A percentile compares a stretch with the other conserved stretches of the same genome.
Evolutionary conservation across 1,284 basidiomycete genomes (phyloP).

Genomic region (Porogramme epimiltina): DNA sequence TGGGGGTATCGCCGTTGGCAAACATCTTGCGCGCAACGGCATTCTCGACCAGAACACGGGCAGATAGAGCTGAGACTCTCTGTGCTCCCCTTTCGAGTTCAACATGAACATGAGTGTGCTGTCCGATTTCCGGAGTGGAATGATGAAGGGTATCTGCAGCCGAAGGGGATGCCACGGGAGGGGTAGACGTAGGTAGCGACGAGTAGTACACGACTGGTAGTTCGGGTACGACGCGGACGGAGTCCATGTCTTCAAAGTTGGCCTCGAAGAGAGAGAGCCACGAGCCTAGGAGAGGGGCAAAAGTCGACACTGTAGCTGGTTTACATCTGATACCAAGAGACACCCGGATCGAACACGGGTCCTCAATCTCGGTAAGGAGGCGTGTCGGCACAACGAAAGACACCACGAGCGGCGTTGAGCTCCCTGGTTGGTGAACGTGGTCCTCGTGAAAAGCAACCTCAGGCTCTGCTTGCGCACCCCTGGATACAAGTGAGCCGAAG

Average conservation of each 20-base stretch:
- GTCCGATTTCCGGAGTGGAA: no score
- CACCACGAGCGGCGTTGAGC: slow-evolving; percentile 35
- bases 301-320: slow-evolving; percentile 15
- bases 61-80: no score
- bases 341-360: slow-evolving; percentile 25
- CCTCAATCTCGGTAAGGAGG: slow-evolving; percentile 29
- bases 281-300: slow-evolving; percentile 29
- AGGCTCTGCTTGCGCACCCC: slow-evolving; percentile 27
- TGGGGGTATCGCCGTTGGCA: slow-evolving; percentile 20
- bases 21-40: no score
- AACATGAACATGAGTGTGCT: no score
- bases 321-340: slow-evolving; percentile 32
- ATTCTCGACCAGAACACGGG: no score
- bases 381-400: slow-evolving; percentile 36
- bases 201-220: no score
- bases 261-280: slow-evolving; percentile 32
- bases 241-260: slow-evolving; percentile 29
- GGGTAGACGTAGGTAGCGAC: no score
- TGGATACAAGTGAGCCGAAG: slow-evolving; percentile 31
- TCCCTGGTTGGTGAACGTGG: slow-evolving; percentile 30
- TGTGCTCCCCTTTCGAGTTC: no score
- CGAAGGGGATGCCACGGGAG: neutral
- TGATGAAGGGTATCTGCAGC: neutral
- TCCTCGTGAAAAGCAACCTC: slow-evolving; percentile 36
- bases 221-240: slow-evolving; percentile 35